Evolutionary conservation across 2,329 filamentous ascomycete species (phyloP).

Genomic region (Camptophora hylomeconis): DNA sequence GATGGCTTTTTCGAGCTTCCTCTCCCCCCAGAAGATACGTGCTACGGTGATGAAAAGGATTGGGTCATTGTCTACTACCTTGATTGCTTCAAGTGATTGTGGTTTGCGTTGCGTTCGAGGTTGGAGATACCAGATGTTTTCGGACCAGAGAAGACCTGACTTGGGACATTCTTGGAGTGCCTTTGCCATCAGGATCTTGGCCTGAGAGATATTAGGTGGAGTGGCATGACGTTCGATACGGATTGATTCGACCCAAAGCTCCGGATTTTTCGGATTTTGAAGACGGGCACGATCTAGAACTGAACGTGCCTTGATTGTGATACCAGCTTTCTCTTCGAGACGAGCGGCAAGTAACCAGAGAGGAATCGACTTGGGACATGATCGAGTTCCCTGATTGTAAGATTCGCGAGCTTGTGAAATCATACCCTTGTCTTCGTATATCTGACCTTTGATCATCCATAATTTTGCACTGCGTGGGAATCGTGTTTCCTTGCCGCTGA

Average conservation of each 20-base stretch:
- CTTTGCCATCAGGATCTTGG: constrained; percentile 83
- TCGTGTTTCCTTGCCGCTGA: constrained; percentile 44
- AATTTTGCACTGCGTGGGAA: constrained; percentile 81
- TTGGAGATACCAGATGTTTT: constrained; percentile 93
- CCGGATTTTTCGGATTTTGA: constrained; percentile 69
- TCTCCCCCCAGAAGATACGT: constrained; percentile 89
- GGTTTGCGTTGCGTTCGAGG: constrained; percentile 84
- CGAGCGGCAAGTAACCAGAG: constrained; percentile 83
- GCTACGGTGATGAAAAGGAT: constrained; percentile 82
- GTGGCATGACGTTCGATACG: constrained; percentile 79
- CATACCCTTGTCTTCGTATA: constrained; percentile 76
- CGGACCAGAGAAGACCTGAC: constrained; percentile 78
- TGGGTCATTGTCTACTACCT: constrained; percentile 88
- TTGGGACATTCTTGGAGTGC: constrained; percentile 84
- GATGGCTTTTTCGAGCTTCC: constrained; percentile 82
- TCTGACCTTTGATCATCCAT: constrained; percentile 98
- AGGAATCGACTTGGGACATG: constrained; percentile 68
- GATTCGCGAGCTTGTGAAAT: constrained; percentile 77
- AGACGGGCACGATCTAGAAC: constrained; percentile 85
- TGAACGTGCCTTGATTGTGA: constrained; percentile 81
- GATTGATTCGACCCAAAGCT: constrained; percentile 88
- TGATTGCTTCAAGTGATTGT: constrained; percentile 83
- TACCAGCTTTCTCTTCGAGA: constrained; percentile 72
- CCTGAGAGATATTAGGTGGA: constrained; percentile 55
- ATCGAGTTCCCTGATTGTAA: constrained; percentile 76